Evolutionary conservation across 2,329 filamentous ascomycete genomes (phyloP), one percentile per base, ranked within the genome.

Genomic region (Colletotrichum tamarilloi): DNA sequence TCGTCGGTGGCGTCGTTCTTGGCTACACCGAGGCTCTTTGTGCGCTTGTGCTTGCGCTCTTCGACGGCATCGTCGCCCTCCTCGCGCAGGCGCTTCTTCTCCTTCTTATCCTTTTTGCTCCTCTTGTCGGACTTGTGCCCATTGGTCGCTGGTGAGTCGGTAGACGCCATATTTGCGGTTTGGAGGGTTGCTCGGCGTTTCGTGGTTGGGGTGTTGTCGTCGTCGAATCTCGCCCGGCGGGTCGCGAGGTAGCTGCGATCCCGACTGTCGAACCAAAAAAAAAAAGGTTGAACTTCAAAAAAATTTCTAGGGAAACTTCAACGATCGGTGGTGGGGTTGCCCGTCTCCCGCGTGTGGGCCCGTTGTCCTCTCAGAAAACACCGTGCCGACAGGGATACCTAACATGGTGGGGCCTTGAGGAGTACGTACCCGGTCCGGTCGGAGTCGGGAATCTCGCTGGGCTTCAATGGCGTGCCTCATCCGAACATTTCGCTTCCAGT

Each of bases 1-100:
- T 76, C 78, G 46, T 80, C 78, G n/a, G 22, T 22, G 58, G 74
- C 78, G 62, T 78, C 84, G 78, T 49, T 38, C 7, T 49, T 59
- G 16, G 46, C 32, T 26, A 57, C 60, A 22, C 49, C 57, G 24
- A 84, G 84, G 83, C 82, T 86, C 79, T 87, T 88, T 5, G 86
- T 85, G 73, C 86, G 87, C 76, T 89, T 88, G 77, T 86, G 82
- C 79, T 85, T 87, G 77, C 84, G 84, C 73, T 87, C 85, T 46
- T 79, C 78, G 59, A 83, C 81, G 53, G 80, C 81, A 8, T 75
- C 70, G 24, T 76, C 77, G 52, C 87, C 85, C 30, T 87, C 85
- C 62, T 87, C 85, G 56, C 85, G 80, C 7, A 81, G 78, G 56
- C 85, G 83, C 80, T 87, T 87, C 80, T 86, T 86, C 58, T 85